Base-by-base conservation (phyloP, 2,329 filamentous ascomycete species). In the Dryadomyces quercus-mongolicae region DNA sequence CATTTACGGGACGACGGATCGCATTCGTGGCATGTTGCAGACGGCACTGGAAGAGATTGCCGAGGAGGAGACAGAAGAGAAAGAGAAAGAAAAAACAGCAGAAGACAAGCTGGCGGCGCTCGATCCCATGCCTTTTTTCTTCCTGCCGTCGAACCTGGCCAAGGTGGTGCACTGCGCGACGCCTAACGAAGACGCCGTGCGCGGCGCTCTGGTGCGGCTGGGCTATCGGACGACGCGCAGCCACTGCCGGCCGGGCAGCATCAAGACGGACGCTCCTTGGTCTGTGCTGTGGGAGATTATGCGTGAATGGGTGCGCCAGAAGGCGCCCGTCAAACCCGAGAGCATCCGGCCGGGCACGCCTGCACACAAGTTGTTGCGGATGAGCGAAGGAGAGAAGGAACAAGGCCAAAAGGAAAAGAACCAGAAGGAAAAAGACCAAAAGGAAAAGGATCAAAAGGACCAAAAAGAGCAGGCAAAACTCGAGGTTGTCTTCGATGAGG, bases 251-350 rank as follows among this genome's bases (percentile, higher is more conserved):
- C 79, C 88, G 0, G 92, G 91, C 25, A 93, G 88, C 63, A 83
- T 97, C 68, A 95, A 94, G 72, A 97, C 93, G 0, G 83, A 97
- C 68, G 93, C 93, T 15, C 88, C 91, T 0, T 98, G 90, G 90
- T 75, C 75, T 5, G 83, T 88, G 0, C 79, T 98, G 49, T 97
- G 93, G 91, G 86, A 94, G 65, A 74, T 97, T 31, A 93, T 97
- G 81, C 79, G 88, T 25, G 90, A 95, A 69, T 98, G 90, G 89
- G 81, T 87, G 15, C 80, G 85, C 22, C 89, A 95, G 65, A 86
- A 85, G 62, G 76, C 80, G 0, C 90, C 91, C 0, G 75, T 95
- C 55, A 94, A 87, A 65, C 80, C 84, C 40, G 80, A 79, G 1
- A 81, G 81, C 20, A 74, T 95, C 54, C 85, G 81, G 62, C 75